Conservation (phyloP, 2,329 filamentous ascomycete species). For the Penicillium sp. region DNA sequence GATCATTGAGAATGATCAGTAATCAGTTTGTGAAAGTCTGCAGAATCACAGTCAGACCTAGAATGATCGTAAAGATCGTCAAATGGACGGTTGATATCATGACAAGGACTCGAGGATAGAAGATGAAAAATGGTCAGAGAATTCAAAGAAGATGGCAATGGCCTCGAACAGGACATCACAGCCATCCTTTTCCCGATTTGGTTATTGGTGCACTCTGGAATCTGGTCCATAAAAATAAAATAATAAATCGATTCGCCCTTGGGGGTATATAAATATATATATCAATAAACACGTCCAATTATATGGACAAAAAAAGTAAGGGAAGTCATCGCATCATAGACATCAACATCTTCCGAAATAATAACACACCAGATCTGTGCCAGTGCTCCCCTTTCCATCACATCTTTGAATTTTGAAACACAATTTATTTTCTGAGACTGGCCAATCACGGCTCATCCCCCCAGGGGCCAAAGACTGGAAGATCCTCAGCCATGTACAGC, state of each 20-base stretch:
- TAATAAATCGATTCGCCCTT: not conserved
- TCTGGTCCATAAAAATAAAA: not conserved
- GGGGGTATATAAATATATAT: not conserved
- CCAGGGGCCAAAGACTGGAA: slow-evolving; percentile 35
- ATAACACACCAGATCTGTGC: not conserved
- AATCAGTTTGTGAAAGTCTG: no score
- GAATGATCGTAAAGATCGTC: no score
- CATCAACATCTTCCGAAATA: not conserved
- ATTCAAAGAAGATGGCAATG: not conserved
- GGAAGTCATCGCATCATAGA: not conserved
- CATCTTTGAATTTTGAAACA: not conserved
- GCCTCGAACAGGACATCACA: not conserved
- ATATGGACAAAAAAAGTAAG: not conserved
- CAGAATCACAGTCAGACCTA: no score
- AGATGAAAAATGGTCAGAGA: not conserved
- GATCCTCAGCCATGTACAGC: slow-evolving; percentile 36
- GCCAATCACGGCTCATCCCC: slow-evolving; percentile 22
- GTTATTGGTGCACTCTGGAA: not conserved
- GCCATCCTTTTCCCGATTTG: not conserved
- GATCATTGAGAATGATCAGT: slow-evolving; percentile 44
- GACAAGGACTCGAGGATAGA: not conserved
- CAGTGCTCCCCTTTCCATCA: not conserved
- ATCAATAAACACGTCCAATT: not conserved
- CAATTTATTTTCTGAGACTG: not conserved
- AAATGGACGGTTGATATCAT: not conserved